Base-by-base conservation (phyloP, 2,329 filamentous ascomycete genomes). In the Colletotrichum australisinense region DNA sequence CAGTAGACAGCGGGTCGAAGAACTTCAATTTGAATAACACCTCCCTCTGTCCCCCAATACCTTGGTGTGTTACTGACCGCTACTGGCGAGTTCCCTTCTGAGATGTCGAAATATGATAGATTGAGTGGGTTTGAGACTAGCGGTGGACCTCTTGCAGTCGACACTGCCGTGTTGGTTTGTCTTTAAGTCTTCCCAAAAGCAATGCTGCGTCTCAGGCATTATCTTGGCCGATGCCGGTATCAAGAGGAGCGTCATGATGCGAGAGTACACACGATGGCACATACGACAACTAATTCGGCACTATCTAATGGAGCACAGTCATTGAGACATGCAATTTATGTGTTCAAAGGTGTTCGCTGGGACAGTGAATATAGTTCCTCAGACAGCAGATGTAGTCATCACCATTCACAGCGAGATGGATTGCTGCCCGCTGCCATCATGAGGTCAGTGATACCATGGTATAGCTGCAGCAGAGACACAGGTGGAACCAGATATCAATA, bases 41-140 rank as follows among this genome's bases (percentile, higher is more conserved):
- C 52, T 64, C 19, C 22, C 12, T 35, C 14, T 4, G 32, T 11
- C 9, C 12, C 49, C 49, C 7, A 30, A 26, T 55, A 26, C 24
- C 42, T 57, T 28, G 28, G 24, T 8, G 24, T 38, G 30, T 52
- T 32, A 30, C 19, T 49, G 19, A 49, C 7, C 19, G 42, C 19
- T 49, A 9, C 19, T 49, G 19, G 1, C 19, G 19, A 11, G 42
- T 19, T 8, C 42, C 42, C 19, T n/a, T 9, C 42, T 24, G 30
- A 72, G 38, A 67, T 42, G 59, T 8, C 64, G 38, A 63, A 63
- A 63, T 16, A 30, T 72, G 69, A 68, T 35, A 72, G 49, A 72
- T 14, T n/a, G 35, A 49, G 19, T 49, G 16, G 38, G 58, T 11
- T 52, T 49, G 49, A 68, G 38, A 63, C 63, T 52, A 62, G 69